phyloP scores from a whole-genome alignment of 306 rosid species.

The Corylus americana region DNA sequence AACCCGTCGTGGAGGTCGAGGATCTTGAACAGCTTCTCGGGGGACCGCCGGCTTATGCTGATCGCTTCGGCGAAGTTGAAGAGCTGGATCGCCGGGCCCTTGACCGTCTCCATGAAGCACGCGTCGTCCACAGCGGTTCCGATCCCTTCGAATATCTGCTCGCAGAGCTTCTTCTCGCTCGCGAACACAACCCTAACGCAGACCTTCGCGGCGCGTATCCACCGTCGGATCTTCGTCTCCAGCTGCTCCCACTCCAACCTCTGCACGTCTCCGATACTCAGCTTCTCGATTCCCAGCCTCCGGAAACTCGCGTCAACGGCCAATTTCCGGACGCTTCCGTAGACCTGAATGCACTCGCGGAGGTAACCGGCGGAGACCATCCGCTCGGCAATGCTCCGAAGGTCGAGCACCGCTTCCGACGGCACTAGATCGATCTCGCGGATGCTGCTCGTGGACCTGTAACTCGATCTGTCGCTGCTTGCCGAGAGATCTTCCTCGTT shows the following conservation, averaged over 20 bases:
- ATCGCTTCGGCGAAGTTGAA: conserved; percentile 92
- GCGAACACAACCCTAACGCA: conserved; percentile 76
- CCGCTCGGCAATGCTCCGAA: conserved; percentile 82
- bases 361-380: conserved; percentile 85
- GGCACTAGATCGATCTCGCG: conserved; percentile 97
- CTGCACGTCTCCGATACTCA: conserved; percentile 96
- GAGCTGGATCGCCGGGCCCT: conserved; percentile 90
- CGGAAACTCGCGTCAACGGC: conserved; percentile 76
- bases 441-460: conserved; percentile 74
- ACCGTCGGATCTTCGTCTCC: conserved; percentile 83
- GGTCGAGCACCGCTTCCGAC: conserved; percentile 64
- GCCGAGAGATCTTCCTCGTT: conserved; percentile 4
- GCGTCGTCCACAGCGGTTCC: conserved; percentile 85
- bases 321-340: conserved; percentile 83
- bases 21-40: conserved; percentile 91
- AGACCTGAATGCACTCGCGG: conserved; percentile 91
- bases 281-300: conserved; percentile 70
- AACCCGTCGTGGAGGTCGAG: conserved; percentile 87
- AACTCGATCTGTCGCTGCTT: conserved; percentile 38
- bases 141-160: conserved; percentile 76
- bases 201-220: conserved; percentile 89
- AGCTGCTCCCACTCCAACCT: conserved; percentile 86
- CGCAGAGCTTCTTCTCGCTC: conserved; percentile 88
- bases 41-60: conserved; percentile 87
- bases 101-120: conserved; percentile 92